A percentile compares a stretch with the other conserved stretches of the same genome.
Evolutionary conservation across 441 rosid genomes (phyloP).

Genomic region (Bruguiera hainesii): DNA sequence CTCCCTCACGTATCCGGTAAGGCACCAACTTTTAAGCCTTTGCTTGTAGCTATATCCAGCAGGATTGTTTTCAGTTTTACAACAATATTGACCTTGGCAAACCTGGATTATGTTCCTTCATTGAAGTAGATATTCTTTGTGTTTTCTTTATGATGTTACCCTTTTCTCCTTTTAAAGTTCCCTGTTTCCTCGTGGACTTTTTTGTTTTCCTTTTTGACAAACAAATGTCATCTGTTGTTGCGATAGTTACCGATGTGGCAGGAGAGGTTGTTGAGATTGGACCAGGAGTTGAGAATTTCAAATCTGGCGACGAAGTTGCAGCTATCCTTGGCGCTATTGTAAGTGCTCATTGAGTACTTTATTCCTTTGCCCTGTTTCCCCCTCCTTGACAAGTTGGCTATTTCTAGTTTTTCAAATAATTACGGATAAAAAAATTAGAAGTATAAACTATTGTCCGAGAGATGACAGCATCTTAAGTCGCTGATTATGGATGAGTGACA

Average conservation of each 20-base stretch:
- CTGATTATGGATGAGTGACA: background rate
- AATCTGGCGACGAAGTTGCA: constrained; percentile 76
- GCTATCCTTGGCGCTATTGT: constrained; percentile 33
- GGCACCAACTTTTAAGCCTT: too few relatives aligned
- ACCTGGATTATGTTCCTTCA: too few relatives aligned
- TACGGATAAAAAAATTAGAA: background rate
- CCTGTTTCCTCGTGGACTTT: background rate
- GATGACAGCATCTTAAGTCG: background rate
- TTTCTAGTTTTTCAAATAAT: background rate
- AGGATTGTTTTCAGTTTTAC: background rate
- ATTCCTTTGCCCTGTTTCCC: background rate
- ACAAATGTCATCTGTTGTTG: constrained; percentile 5
- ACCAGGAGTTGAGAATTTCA: constrained; percentile 52
- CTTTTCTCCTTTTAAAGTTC: background rate
- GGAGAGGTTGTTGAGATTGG: constrained; percentile 43
- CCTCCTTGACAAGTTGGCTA: background rate
- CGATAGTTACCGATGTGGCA: constrained; percentile 36
- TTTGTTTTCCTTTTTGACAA: background rate
- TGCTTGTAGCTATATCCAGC: background rate
- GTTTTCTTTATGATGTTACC: background rate
- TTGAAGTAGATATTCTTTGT: too few relatives aligned
- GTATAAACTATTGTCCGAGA: background rate
- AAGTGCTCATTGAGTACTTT: constrained; percentile 4
- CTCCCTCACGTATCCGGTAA: constrained; percentile 65
- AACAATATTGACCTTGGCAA: background rate